These are phyloP conservation scores for Tuber umbilicatum DNA, from an alignment of 495 filamentous ascomycete genomes.

Conservation along the genomic window DNA sequence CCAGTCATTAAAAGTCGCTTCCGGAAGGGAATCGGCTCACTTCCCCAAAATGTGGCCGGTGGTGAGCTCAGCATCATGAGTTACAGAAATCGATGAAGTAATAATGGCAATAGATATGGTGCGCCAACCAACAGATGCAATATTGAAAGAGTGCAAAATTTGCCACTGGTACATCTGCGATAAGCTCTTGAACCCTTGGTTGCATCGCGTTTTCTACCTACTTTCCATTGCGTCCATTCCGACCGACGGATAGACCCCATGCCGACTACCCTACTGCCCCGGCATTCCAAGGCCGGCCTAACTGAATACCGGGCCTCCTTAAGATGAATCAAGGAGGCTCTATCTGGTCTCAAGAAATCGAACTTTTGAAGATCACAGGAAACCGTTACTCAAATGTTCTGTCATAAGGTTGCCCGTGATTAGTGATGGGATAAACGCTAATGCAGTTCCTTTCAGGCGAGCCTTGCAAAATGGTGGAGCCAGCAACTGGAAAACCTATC, in stretches of 20 bases:
- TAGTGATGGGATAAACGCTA: background rate
- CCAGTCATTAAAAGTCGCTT: conserved; percentile 73
- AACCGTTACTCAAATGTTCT: conserved; percentile 60
- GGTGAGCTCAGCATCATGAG: conserved; percentile 7
- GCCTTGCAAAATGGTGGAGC: conserved; percentile 68
- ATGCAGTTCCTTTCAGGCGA: conserved; percentile 48
- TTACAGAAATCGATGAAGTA: conserved; percentile 73
- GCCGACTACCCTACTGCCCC: conserved; percentile 33
- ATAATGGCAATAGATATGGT: conserved; percentile 79
- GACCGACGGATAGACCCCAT: background rate
- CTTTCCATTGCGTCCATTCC: background rate
- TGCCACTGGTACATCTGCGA: conserved; percentile 58
- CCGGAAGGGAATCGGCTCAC: conserved; percentile 46
- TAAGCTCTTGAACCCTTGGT: background rate
- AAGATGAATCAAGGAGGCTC: conserved; percentile 74
- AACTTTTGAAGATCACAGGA: conserved; percentile 88
- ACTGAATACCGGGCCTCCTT: conserved; percentile 81
- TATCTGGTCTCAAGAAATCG: conserved; percentile 70
- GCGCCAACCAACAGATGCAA: conserved; percentile 78
- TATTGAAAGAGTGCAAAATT: conserved; percentile 79
- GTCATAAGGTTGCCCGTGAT: background rate
- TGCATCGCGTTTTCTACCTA: background rate
- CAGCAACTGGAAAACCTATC: conserved; percentile 75
- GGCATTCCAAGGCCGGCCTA: conserved; percentile 71
- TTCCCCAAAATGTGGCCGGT: conserved; percentile 13